Evolutionary conservation across 352 stramenopile species (phyloP).

Genomic region (Globisporangium acanthophoron): DNA sequence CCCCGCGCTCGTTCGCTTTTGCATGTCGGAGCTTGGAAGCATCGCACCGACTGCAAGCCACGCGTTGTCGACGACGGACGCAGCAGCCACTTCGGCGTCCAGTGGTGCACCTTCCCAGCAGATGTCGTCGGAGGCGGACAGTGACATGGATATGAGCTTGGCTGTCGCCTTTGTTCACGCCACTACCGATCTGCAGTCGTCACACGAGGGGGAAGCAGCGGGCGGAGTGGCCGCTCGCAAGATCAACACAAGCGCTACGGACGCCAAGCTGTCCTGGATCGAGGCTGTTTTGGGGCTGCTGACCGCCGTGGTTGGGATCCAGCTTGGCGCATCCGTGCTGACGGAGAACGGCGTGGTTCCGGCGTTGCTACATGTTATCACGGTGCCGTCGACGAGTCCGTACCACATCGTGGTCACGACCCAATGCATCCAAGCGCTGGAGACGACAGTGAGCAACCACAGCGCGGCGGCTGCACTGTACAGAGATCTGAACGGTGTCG

Average conservation of each 20-base stretch:
- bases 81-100: neutral
- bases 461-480: conserved; percentile 65
- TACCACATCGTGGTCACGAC: conserved; percentile 74
- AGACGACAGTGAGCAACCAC: conserved; percentile 79
- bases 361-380: conserved; percentile 72
- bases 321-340: conserved; percentile 64
- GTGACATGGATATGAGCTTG: conserved; percentile 86
- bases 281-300: conserved; percentile 74
- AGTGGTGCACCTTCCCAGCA: neutral
- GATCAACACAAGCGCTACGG: conserved; percentile 22
- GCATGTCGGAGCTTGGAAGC: conserved; percentile 60
- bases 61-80: conserved; percentile 5
- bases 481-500: conserved; percentile 79
- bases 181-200: conserved; percentile 67
- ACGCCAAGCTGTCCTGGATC: conserved; percentile 70
- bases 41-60: conserved; percentile 10
- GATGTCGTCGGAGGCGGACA: conserved; percentile 30
- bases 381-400: conserved; percentile 38
- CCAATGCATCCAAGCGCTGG: conserved; percentile 74
- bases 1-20: conserved; percentile 76
- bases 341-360: conserved; percentile 84
- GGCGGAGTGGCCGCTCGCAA: conserved; percentile 48
- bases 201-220: conserved; percentile 60
- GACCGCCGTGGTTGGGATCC: conserved; percentile 67
- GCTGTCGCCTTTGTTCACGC: conserved; percentile 85